Conservation (phyloP, 495 filamentous ascomycete genomes). For the Penicillium pancosmium region DNA sequence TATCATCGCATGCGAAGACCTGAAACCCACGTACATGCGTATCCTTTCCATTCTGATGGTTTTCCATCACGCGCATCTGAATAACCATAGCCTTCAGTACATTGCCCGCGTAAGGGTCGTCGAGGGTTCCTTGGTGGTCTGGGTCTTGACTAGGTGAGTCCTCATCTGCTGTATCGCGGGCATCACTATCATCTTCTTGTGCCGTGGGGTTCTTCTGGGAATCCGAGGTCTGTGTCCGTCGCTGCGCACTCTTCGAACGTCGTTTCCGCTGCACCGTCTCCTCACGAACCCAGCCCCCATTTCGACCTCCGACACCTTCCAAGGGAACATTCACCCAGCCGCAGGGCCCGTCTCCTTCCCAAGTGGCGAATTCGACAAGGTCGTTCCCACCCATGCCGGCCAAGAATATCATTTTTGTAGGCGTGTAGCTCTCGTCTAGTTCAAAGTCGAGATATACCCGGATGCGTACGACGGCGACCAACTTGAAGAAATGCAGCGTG, state of each 20-base stretch:
- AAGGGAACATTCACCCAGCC: constrained; percentile 90
- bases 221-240: constrained; percentile 1
- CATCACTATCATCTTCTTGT: constrained; percentile 8
- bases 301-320: constrained; percentile 60
- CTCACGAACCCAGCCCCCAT: constrained; percentile 40
- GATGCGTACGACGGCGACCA: constrained; percentile 80
- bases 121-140: constrained; percentile 29
- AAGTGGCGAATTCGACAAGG: constrained; percentile 76
- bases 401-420: constrained; percentile 82
- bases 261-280: constrained; percentile 11
- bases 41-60: constrained; percentile 99
- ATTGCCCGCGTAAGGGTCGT: constrained; percentile 57
- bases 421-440: constrained; percentile 95
- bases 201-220: not conserved
- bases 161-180: constrained; percentile 9
- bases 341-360: constrained; percentile 73
- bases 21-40: constrained; percentile 94
- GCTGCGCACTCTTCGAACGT: constrained; percentile 12
- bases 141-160: constrained; percentile 13
- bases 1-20: constrained; percentile 78
- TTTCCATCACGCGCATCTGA: constrained; percentile 86
- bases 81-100: constrained; percentile 83
- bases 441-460: constrained; percentile 89
- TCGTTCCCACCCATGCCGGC: constrained; percentile 89
- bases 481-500: constrained; percentile 92